Conservation (phyloP, 441 rosid species). For the Aleurites moluccanus region DNA sequence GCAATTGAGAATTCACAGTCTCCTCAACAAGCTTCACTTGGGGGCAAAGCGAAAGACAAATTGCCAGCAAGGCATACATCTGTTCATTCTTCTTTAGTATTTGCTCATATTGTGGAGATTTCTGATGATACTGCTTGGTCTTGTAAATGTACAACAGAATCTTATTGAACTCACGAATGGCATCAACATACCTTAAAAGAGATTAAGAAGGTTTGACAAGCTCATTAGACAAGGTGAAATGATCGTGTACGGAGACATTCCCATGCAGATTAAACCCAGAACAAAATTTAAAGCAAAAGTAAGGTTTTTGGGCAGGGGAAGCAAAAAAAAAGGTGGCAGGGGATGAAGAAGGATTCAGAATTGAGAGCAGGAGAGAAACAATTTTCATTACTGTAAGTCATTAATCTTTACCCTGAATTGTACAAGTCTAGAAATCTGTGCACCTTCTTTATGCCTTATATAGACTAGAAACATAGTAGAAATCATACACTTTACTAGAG, state of each 20-base stretch:
- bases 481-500: too few relatives aligned
- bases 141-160: constrained; percentile 86
- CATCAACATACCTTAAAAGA: constrained; percentile 75
- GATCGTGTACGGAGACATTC: background rate
- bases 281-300: background rate
- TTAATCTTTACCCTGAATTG: background rate
- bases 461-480: background rate
- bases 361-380: background rate
- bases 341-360: background rate
- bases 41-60: constrained; percentile 86
- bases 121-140: constrained; percentile 90
- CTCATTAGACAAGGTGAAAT: background rate
- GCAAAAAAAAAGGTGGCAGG: background rate
- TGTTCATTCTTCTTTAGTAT: constrained; percentile 96
- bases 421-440: background rate
- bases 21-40: constrained; percentile 86
- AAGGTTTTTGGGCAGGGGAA: background rate
- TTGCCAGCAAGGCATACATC: constrained; percentile 90
- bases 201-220: background rate
- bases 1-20: constrained; percentile 76
- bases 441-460: background rate
- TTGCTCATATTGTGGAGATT: constrained; percentile 91
- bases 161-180: constrained; percentile 90
- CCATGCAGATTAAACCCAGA: background rate
- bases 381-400: background rate